Evolutionary conservation across 2,329 filamentous ascomycete species (phyloP), one percentile per base, ranked within the genome.

Genomic region (Aspergillus sp.): DNA sequence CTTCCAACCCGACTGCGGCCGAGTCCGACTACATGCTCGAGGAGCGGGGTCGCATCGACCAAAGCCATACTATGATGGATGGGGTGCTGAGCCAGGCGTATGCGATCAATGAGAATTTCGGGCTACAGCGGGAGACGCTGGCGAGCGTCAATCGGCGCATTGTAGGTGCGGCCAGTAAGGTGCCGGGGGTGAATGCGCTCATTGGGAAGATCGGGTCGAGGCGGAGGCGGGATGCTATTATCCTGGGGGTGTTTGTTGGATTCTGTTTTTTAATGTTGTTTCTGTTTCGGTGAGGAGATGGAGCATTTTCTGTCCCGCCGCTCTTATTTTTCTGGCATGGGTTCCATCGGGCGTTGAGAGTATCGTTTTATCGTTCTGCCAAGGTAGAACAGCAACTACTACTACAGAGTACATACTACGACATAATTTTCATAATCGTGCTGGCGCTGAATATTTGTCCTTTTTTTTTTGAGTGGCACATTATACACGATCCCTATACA

Each of bases 21-120:
- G 93, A 97, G 71, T 88, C 88, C 41, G 91, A 98, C 51, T 98
- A 97, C 73, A 96, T 98, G 90, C 78, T 98, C 29, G 85, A 87
- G 58, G 93, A 98, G 76, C 80, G 93, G 44, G 74, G 76, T 52
- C 80, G 86, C 53, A 81, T 98, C 62, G 93, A 98, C 63, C 85
- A 88, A 64, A 94, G 87, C 61, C 86, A 97, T 69, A 85, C 81
- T 57, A 83, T 94, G 75, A 85, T 88, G 42, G 93, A 98, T 66
- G 86, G 81, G 52, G 89, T 98, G 32, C 76, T 98, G 49, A 90
- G 85, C 63, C 93, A 97, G 73, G 93, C 93, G 5, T 98, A 98
- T 70, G 90, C 91, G 7, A 88, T 97, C 45, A 94, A 95, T 64
- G 89, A 97, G 71, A 90, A 77, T 66, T 97, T 98, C 65, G 77